These are phyloP conservation scores for Aspergillus sp. DNA, from an alignment of 2,329 filamentous ascomycete species.

Conservation along the genomic window DNA sequence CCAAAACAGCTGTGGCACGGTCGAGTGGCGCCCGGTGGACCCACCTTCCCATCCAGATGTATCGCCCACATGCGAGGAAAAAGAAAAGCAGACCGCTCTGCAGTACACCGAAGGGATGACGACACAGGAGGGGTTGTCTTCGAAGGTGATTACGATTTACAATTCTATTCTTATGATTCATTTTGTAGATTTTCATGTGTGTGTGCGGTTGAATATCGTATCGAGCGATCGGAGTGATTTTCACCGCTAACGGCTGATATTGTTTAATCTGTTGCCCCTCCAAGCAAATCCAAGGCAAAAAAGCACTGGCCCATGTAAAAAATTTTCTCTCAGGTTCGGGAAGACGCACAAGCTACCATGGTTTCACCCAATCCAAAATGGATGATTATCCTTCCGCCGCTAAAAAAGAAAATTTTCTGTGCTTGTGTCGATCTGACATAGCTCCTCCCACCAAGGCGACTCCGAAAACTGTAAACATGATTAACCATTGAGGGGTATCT, in stretches of 20 bases:
- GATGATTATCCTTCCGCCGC: constrained; percentile 13
- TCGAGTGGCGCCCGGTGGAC: constrained; percentile 20
- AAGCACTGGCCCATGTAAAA: not conserved
- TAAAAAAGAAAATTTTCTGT: constrained; percentile 8
- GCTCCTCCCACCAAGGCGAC: constrained; percentile 2
- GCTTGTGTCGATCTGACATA: constrained; percentile 8
- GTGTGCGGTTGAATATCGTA: no score
- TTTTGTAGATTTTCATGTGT: no score
- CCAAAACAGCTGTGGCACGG: constrained; percentile 15
- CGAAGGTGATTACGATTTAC: no score
- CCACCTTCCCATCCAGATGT: constrained; percentile 13
- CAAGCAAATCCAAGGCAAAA: not conserved
- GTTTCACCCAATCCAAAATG: constrained; percentile 11
- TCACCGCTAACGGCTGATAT: not conserved
- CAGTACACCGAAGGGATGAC: no score
- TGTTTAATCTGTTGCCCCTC: constrained; percentile 8
- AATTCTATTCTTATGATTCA: no score
- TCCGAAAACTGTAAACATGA: not conserved
- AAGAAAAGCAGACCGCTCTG: not conserved
- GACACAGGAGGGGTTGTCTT: no score
- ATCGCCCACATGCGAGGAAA: constrained; percentile 12
- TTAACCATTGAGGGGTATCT: constrained; percentile 11
- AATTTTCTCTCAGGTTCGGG: constrained; percentile 5
- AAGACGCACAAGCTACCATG: constrained; percentile 15
- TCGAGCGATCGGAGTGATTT: not conserved